Evolutionary conservation across 768 basidiomycete species (phyloP).

Genomic region (Tephrocybe sp.): DNA sequence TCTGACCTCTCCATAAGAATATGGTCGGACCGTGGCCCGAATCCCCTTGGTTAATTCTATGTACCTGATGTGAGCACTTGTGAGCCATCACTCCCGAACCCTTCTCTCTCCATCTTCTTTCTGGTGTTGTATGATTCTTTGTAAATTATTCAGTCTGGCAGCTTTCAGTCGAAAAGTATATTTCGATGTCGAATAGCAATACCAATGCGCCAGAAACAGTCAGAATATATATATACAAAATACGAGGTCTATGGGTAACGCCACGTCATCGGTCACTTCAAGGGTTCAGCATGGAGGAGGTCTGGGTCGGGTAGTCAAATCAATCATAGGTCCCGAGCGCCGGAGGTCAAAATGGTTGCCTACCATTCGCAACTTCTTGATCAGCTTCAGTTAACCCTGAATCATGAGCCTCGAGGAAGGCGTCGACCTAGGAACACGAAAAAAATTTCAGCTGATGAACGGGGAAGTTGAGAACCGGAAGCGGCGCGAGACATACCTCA

Average conservation of each 20-base stretch:
- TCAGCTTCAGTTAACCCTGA: constrained; percentile 79
- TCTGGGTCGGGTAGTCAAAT: constrained; percentile 15
- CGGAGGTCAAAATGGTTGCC: constrained; percentile 19
- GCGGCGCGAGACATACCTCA: constrained; percentile 65
- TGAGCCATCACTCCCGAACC: not conserved
- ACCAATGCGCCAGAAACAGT: constrained; percentile 3
- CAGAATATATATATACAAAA: constrained; percentile 7
- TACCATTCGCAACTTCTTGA: constrained; percentile 74
- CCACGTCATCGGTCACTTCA: constrained; percentile 18
- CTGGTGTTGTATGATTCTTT: constrained; percentile 2
- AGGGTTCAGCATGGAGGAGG: constrained; percentile 26
- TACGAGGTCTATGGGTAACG: not conserved
- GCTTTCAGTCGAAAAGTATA: not conserved
- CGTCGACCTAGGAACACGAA: constrained; percentile 63
- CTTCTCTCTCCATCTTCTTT: not conserved
- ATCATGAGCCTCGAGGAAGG: constrained; percentile 93
- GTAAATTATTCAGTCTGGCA: constrained; percentile 2
- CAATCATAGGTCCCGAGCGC: not conserved
- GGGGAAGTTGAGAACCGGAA: not conserved
- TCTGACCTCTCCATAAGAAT: constrained; percentile 79
- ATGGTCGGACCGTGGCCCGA: constrained; percentile 64
- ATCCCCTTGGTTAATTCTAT: constrained; percentile 11
- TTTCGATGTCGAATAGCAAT: constrained; percentile 6
- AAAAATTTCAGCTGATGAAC: not conserved
- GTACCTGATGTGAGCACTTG: no score